Percentiles rank a stretch among this genome's conserved stretches.
phyloP scores from a whole-genome alignment of 1,284 basidiomycete genomes.

The Coriolopsis trogii region DNA sequence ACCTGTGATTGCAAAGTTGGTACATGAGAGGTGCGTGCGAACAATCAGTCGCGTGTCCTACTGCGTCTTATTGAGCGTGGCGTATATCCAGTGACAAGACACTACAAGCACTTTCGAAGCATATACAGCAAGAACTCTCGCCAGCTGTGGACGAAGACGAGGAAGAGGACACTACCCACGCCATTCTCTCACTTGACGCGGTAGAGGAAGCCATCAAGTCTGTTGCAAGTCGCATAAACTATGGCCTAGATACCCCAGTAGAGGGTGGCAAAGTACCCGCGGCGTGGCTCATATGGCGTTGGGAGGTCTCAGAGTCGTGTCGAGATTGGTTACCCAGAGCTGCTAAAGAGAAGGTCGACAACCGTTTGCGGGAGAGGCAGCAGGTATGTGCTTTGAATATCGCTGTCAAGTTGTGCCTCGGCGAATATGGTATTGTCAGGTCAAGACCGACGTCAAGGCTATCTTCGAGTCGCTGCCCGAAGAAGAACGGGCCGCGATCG shows the following conservation, averaged over 20 bases:
- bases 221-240: slow-evolving; percentile 69
- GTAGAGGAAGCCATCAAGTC: slow-evolving; percentile 66
- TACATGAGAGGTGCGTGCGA: slow-evolving; percentile 71
- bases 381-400: slow-evolving; percentile 48
- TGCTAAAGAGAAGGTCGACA: slow-evolving; percentile 63
- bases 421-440: slow-evolving; percentile 44
- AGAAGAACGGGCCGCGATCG: slow-evolving; percentile 53
- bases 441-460: slow-evolving; percentile 55
- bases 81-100: slow-evolving; percentile 64
- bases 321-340: slow-evolving; percentile 72
- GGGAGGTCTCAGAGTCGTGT: slow-evolving; percentile 73
- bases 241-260: slow-evolving; percentile 61
- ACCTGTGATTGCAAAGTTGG: slow-evolving; percentile 78
- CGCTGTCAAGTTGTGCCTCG: background rate
- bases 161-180: slow-evolving; percentile 38
- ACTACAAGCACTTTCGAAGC: slow-evolving; percentile 57
- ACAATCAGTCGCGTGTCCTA: background rate
- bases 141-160: slow-evolving; percentile 57
- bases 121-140: slow-evolving; percentile 64
- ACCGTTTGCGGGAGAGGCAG: slow-evolving; percentile 65
- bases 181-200: slow-evolving; percentile 47
- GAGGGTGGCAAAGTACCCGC: slow-evolving; percentile 56
- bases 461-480: slow-evolving; percentile 60
- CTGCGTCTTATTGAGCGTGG: background rate
- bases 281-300: slow-evolving; percentile 79